Conservation (phyloP, 2,329 filamentous ascomycete genomes). For the Pseudopyrenochaeta lycopersici region DNA sequence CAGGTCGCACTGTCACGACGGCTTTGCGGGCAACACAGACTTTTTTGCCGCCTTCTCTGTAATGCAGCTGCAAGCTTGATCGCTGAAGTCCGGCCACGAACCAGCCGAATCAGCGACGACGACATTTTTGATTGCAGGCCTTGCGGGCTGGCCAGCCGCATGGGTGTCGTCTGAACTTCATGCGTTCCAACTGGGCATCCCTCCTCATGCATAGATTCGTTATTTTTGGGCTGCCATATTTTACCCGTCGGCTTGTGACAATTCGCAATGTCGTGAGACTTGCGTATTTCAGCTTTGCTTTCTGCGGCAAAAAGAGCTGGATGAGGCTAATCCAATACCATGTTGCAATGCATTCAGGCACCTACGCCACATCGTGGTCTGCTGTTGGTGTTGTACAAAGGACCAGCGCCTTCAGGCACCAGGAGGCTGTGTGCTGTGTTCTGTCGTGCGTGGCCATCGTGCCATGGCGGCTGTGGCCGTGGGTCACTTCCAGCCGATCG, state of each 20-base stretch:
- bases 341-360: constrained; percentile 9
- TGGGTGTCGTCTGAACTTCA: constrained; percentile 21
- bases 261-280: constrained; percentile 7
- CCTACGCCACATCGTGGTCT: constrained; percentile 30
- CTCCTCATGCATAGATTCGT: constrained; percentile 25
- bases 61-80: constrained; percentile 19
- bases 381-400: constrained; percentile 7
- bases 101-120: not conserved
- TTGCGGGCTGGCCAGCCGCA: constrained; percentile 11
- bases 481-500: constrained; percentile 19
- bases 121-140: constrained; percentile 24
- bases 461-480: constrained; percentile 7
- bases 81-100: constrained; percentile 4
- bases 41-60: constrained; percentile 29
- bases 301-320: not conserved
- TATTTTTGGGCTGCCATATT: constrained; percentile 25
- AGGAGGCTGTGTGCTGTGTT: constrained; percentile 11
- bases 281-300: constrained; percentile 7
- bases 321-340: constrained; percentile 5
- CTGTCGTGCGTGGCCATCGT: constrained; percentile 5
- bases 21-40: constrained; percentile 13
- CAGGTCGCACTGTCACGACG: constrained; percentile 14
- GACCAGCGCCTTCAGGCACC: constrained; percentile 15
- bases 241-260: constrained; percentile 10
- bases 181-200: constrained; percentile 21